Percentiles rank a stretch among this genome's conserved stretches.
Evolutionary conservation across 1,139 yeast genomes (phyloP).

Genomic region (Geotrichum australiense): DNA sequence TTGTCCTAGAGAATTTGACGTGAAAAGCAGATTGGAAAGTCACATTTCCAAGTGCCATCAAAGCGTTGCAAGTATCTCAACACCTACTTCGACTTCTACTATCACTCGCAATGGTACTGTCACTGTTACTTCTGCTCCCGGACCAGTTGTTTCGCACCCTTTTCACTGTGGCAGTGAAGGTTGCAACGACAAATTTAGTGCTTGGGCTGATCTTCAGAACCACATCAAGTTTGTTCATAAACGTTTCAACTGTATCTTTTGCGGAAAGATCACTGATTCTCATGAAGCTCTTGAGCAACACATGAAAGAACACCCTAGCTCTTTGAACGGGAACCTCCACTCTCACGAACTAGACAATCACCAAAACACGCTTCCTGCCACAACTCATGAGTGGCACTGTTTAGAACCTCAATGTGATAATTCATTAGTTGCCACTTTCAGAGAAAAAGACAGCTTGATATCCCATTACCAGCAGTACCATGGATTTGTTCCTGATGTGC

Average conservation of each 20-base stretch:
- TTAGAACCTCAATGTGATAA: slow-evolving; percentile 34
- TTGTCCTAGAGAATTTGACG: slow-evolving; percentile 33
- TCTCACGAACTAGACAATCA: neutral
- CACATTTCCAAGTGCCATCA: slow-evolving; percentile 33
- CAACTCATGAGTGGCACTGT: slow-evolving; percentile 19
- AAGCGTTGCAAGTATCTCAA: too few relatives aligned
- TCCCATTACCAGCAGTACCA: slow-evolving; percentile 41
- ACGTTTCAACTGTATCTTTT: slow-evolving; percentile 53
- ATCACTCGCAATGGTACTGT: slow-evolving; percentile 5
- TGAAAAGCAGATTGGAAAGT: slow-evolving; percentile 30
- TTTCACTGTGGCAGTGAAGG: slow-evolving; percentile 49
- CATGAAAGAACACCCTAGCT: slow-evolving; percentile 11
- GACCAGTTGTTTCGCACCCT: slow-evolving; percentile 17
- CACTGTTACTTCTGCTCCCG: slow-evolving; percentile 4
- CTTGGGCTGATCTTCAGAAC: slow-evolving; percentile 69
- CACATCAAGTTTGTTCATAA: slow-evolving; percentile 75
- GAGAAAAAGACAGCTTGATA: slow-evolving; percentile 40
- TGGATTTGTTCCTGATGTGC: slow-evolving; percentile 27
- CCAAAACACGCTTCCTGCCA: slow-evolving; percentile 1
- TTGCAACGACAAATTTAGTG: slow-evolving; percentile 60
- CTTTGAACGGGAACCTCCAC: neutral
- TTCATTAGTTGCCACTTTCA: slow-evolving; percentile 30
- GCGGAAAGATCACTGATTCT: slow-evolving; percentile 53
- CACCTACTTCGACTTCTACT: slow-evolving; percentile 3
- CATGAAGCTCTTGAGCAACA: slow-evolving; percentile 9